Evolutionary conservation across 2,329 filamentous ascomycete genomes (phyloP).

Genomic region (Colletotrichum sp.): DNA sequence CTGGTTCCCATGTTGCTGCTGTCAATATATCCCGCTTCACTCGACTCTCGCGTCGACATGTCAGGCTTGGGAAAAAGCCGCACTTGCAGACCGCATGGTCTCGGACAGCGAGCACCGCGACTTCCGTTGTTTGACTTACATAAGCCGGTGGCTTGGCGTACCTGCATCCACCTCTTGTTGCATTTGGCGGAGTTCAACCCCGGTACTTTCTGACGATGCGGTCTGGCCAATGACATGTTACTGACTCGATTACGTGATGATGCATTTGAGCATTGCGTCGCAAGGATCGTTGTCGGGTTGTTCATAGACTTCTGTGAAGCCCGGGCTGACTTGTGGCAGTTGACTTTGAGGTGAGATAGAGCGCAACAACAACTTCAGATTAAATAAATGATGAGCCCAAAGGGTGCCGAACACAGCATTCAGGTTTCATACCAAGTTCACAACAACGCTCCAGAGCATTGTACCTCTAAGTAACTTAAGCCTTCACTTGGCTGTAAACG

Average conservation of each 20-base stretch:
- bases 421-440: background rate
- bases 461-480: background rate
- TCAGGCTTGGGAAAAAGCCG: background rate
- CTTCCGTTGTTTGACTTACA: constrained; percentile 8
- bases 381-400: background rate
- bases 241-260: background rate
- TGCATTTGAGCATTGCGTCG: background rate
- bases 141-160: background rate
- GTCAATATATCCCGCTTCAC: background rate
- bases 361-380: background rate
- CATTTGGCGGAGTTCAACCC: background rate
- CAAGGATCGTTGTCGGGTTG: background rate
- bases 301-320: background rate
- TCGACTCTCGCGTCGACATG: background rate
- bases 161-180: background rate
- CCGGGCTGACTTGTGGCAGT: background rate
- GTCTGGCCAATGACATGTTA: constrained; percentile 14
- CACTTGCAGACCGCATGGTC: background rate
- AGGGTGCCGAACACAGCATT: background rate
- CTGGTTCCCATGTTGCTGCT: background rate
- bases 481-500: background rate
- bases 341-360: background rate
- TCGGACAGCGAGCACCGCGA: background rate
- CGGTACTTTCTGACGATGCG: background rate
- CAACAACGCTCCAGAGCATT: background rate